Evolutionary conservation across 2,329 filamentous ascomycete species (phyloP).

Genomic region (Colletotrichum filicis): DNA sequence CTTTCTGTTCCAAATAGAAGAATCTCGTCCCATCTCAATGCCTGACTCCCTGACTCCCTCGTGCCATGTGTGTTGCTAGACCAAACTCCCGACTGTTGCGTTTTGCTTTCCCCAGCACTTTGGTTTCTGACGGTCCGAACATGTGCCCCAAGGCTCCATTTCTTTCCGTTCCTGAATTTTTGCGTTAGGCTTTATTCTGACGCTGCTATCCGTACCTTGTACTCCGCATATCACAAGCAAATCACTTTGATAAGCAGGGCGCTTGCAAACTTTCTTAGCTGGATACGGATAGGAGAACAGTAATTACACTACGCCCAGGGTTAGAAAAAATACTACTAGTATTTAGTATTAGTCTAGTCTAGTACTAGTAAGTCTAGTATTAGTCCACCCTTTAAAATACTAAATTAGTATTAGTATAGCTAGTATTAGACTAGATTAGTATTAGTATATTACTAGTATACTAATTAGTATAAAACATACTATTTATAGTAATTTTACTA

Average conservation of each 20-base stretch:
- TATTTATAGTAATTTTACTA: no score
- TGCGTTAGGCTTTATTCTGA: not conserved
- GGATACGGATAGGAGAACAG: not conserved
- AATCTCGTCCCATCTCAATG: conserved; percentile 17
- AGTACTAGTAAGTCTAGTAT: no score
- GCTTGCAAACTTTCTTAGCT: not conserved
- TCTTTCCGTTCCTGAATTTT: not conserved
- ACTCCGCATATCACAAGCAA: not conserved
- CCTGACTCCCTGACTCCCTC: not conserved
- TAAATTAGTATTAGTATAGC: no score
- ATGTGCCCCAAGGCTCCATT: not conserved
- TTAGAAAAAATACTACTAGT: no score
- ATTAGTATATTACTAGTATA: no score
- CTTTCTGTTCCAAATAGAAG: conserved; percentile 7
- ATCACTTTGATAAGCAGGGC: not conserved
- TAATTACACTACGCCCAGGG: not conserved
- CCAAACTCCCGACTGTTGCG: not conserved
- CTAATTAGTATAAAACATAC: no score
- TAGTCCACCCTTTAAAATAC: no score
- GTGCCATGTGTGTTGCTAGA: not conserved
- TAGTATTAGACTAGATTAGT: no score
- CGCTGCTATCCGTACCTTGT: not conserved
- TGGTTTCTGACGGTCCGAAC: conserved; percentile 24
- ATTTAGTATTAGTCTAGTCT: no score
- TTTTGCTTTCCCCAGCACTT: conserved; percentile 3